Evolutionary conservation across 805 yeast genomes (phyloP), one percentile per base, ranked within the genome.

Genomic region (Candida pseudoglaebosa): DNA sequence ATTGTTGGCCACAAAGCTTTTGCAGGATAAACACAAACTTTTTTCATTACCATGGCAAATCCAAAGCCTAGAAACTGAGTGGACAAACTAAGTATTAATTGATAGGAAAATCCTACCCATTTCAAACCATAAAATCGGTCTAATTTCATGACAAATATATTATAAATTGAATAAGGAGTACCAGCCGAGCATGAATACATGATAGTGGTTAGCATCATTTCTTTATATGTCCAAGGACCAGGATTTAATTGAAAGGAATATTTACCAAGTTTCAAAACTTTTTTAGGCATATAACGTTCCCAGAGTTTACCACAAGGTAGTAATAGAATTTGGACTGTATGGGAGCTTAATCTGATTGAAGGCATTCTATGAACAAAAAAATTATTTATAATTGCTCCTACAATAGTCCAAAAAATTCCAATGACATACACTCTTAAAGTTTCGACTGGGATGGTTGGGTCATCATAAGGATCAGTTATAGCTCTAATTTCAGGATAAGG

Each of bases 1-100:
- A 67, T 56, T 3, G 72, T 66, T 16, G 74, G 74, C 74, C 73
- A 68, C 10, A 68, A 44, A 0, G 73, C 57, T 43, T 63, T 67
- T 17, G 57, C 56, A 2, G 73, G 73, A 42, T 67, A 67, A 6
- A 68, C 59, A 40, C 71, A 69, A 22, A 81, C 73, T 42, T 75
- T 72, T 50, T 83, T 70, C 69, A 80, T 69, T 15, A 81, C 50
- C 36, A 84, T 82, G 4, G 87, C 85, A 53, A 82, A 71, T 1
- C 84, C 81, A 50, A 78, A 75, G 17, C 88, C 89, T 46, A 82
- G 59, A 44, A 75, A 77, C 52, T 80, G 82, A 2, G 84, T 69
- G 2, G 82, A 69, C 3, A 79, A 45, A 1, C 75, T 59, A 24
- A 81, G 62, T 24, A 78, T 47, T 10, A 79, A 46, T 56, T 78